Base-by-base conservation (phyloP, 1,139 yeast genomes). In the Taphrina populina region DNA sequence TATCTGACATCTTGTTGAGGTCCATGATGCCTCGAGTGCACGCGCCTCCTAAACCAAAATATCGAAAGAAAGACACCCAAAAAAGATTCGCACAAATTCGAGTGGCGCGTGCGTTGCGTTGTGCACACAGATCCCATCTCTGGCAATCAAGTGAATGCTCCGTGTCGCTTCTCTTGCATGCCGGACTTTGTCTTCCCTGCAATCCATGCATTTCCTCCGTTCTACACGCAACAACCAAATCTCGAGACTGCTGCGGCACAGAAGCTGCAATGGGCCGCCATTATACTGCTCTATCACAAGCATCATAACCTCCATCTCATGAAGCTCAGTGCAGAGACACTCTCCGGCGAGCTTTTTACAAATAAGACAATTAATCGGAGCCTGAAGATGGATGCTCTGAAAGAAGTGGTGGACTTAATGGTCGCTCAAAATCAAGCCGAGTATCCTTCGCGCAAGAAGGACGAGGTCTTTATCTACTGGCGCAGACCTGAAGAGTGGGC, bases 161-260 rank as follows among this genome's bases (percentile, higher is more conserved):
- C n/a, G n/a, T n/a, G n/a, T n/a, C n/a, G n/a, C n/a, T n/a, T n/a
- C n/a, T n/a, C n/a, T n/a, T n/a, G n/a, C n/a, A 11, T 7, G 29
- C 21, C 24, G 43, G 13, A 4, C 43, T 37, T 37, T 13, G 54
- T 30, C 33, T 23, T 49, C 17, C 54, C 54, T 2, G 34, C 81
- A 51, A 85, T 90, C 37, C 87, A 88, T 69, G 74, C 83, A 39
- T 92, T 88, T 69, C 96, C 96, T 5, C 98, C 98, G 0, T 79
- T 92, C 64, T 92, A 83, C 71, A 92, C 97, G 4, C 76, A 81
- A 59, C 98, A 92, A 69, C 88, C 94, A 33, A 92, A 92, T 64
- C 78, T 81, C 43, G 81, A 87, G 17, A 83, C 95, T 2, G 78
- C 85, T 71, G 76, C 78, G 34, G 82, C 88, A 20, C 98, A 92